Base-by-base conservation (phyloP, 768 basidiomycete species). In the Podaxis sp. region DNA sequence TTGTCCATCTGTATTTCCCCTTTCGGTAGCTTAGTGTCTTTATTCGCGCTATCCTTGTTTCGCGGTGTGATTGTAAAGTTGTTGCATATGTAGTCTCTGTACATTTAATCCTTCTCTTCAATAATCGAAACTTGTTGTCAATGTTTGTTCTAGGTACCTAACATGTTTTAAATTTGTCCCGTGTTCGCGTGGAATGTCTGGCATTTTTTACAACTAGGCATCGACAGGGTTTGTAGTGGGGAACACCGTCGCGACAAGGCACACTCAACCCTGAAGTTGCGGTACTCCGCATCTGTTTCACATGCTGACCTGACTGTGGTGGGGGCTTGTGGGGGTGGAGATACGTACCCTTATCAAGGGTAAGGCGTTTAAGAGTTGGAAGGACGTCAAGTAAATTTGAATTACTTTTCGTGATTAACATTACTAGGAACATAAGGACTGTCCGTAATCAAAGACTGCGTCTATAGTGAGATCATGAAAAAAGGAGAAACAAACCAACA, bases 1-100 rank as follows among this genome's bases (percentile, higher is more conserved):
- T 59, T 24, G 37, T 27, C n/a, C 25, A 38, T 38, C 38, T n/a
- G 43, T 59, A 25, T 40, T 19, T 38, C 2, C 36, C 19, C 29
- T 37, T 59, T 25, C 13, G 11, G 19, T 51, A 50, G 12, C 52
- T 24, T 37, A 51, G 47, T 51, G 22, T 37, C 37, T 38, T 59
- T 59, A 59, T 59, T 50, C n/a, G 49, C 22, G 49, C 37, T 51
- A 3, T 49, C 36, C 27, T 59, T 37, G 47, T 27, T 50, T 22
- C 19, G 36, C 24, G 33, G 7, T 51, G 22, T 50, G 19, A 15
- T 33, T 49, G 43, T 22, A 27, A 19, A n/a, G 6, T 37, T 36
- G 29, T 49, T 24, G 19, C 46, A 58, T 59, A 25, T 37, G 49
- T 59, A 59, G 19, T 38, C 40, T 51, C 38, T 40, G 57, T 40